Percentiles rank a stretch among this genome's conserved stretches.
Conservation (phyloP, 73 alveolate genomes). For the Tetrahymena elliotti region DNA sequence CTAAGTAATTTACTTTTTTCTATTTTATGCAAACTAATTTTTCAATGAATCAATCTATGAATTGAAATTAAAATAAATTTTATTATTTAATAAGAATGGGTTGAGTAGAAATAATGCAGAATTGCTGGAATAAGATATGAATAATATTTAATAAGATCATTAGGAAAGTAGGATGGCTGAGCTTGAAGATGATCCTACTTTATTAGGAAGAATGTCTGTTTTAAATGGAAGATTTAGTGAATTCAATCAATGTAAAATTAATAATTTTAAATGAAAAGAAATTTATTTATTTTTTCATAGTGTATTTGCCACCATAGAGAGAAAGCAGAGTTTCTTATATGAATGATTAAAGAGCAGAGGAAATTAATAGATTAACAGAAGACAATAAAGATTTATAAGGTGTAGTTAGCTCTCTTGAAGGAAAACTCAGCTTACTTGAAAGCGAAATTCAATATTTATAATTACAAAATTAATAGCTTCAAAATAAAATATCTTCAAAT, state of each 20-base stretch:
- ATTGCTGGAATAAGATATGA: neutral
- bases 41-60: too few species aligned
- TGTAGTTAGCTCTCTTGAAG: neutral
- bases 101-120: neutral
- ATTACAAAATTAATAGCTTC: neutral
- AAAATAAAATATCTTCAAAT: neutral
- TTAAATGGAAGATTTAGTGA: neutral
- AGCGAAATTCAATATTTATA: neutral
- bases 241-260: neutral
- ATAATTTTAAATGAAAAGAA: too few species aligned
- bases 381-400: neutral
- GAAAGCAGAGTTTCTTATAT: neutral
- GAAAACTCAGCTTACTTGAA: neutral
- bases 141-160: neutral
- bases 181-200: neutral
- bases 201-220: neutral
- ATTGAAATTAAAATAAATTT: too few species aligned
- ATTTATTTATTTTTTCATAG: neutral
- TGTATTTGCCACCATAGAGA: neutral
- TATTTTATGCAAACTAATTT: too few species aligned
- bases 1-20: neutral
- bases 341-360: neutral
- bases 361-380: neutral
- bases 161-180: neutral
- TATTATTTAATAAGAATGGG: neutral